Base-by-base conservation (phyloP, 2,329 filamentous ascomycete genomes). In the Cladophialophora psammophila region DNA sequence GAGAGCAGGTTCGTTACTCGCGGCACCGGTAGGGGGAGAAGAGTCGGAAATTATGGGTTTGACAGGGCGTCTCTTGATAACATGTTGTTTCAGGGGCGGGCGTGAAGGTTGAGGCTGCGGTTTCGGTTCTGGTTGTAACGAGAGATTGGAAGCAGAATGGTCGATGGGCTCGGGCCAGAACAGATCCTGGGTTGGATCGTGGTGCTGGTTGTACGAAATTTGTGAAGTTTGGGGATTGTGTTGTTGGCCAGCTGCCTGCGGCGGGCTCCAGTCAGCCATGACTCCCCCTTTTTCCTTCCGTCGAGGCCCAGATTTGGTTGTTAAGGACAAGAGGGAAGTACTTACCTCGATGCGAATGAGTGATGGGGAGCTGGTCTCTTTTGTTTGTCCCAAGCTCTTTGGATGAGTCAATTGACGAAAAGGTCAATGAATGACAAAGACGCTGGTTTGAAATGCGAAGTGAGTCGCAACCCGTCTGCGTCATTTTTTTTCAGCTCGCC, bases 201-300 rank as follows among this genome's bases (percentile, higher is more conserved):
- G 63, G 40, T 69, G 53, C 48, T 69, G 63, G n/a, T 48, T 35
- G 55, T 53, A 61, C 10, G 45, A 61, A 18, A 58, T 26, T 7
- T 60, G 62, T 5, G 59, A 63, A 8, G 15, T 31, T 12, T 32
- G 32, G 18, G 15, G 56, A 32, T 18, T 13, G 36, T 20, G 65
- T 7, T 40, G 57, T 53, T 31, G 36, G 20, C 52, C 42, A 15
- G n/a, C 18, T 20, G 40, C 52, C 36, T 63, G 58, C n/a, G 61
- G 45, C 64, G 45, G 38, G 35, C 42, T 35, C n/a, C 40, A 54
- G 65, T 71, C 64, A 71, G 69, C 64, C 69, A 71, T 71, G 40
- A 45, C 50, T 54, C 36, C 40, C 52, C 52, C n/a, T 3, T 59
- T 58, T 12, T 20, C 18, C 15, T 38, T 36, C 6, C 32, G 32